A percentile compares a stretch with the other conserved stretches of the same genome.
Conservation (phyloP, 2,329 filamentous ascomycete species). For the Fusarium torulosum region DNA sequence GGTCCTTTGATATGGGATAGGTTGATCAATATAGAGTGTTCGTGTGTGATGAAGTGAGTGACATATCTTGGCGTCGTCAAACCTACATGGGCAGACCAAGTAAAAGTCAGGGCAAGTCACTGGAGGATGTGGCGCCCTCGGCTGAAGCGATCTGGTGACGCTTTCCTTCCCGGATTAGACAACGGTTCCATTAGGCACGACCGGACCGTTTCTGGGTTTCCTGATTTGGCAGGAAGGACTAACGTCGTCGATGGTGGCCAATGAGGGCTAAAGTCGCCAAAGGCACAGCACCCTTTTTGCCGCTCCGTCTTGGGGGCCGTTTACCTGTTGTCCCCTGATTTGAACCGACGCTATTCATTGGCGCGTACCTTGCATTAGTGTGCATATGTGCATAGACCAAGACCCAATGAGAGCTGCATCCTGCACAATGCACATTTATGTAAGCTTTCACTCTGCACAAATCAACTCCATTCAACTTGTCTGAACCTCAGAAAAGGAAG, state of each 20-base stretch:
- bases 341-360: slow-evolving; percentile 25
- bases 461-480: not conserved
- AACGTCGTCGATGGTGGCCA: slow-evolving; percentile 23
- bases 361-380: slow-evolving; percentile 49
- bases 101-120: not conserved
- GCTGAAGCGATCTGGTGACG: slow-evolving; percentile 31
- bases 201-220: slow-evolving; percentile 37
- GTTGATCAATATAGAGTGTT: not conserved
- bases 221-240: slow-evolving; percentile 35
- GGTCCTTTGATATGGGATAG: not conserved
- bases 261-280: slow-evolving; percentile 17
- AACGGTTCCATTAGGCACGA: slow-evolving; percentile 36
- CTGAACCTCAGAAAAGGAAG: slow-evolving; percentile 11
- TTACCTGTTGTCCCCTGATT: slow-evolving; percentile 30
- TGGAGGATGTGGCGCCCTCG: slow-evolving; percentile 11
- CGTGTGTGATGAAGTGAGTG: slow-evolving; percentile 1
- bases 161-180: slow-evolving; percentile 25
- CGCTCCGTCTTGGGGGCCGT: slow-evolving; percentile 42
- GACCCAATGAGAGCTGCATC: slow-evolving; percentile 20
- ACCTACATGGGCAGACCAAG: slow-evolving; percentile 21
- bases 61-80: slow-evolving; percentile 20
- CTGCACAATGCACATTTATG: slow-evolving; percentile 17
- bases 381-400: slow-evolving; percentile 2
- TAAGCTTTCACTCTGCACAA: slow-evolving; percentile 25
- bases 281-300: slow-evolving; percentile 27